Evolutionary conservation across 345 rosid species (phyloP).

Genomic region (Euclidium syriacum): DNA sequence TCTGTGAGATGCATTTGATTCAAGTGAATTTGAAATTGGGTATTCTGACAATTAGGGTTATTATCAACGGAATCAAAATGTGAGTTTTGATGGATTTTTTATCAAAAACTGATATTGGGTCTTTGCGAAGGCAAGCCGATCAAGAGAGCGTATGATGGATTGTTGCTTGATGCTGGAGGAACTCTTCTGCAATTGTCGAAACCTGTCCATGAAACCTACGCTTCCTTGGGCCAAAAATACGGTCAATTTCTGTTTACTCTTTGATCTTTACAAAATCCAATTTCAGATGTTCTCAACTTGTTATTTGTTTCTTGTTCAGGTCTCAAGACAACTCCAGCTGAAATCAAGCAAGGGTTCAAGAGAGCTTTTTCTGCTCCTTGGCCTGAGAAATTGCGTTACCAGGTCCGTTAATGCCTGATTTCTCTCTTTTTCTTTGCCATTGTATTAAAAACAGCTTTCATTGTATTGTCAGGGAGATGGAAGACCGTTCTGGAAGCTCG

Average conservation of each 20-base stretch:
- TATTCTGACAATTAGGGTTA: neutral
- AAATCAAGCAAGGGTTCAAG: slow-evolving; percentile 76
- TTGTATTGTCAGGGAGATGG: slow-evolving; percentile 67
- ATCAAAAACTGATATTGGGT: neutral
- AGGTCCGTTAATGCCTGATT: slow-evolving; percentile 37
- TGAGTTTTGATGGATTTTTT: neutral
- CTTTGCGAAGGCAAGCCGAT: slow-evolving; percentile 28
- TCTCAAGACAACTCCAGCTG: slow-evolving; percentile 53
- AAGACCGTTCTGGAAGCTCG: slow-evolving; percentile 76
- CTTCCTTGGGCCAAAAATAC: slow-evolving; percentile 69
- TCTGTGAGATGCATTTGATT: slow-evolving; percentile 7
- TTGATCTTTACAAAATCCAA: neutral
- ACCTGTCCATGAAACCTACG: slow-evolving; percentile 78
- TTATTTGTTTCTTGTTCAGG: slow-evolving; percentile 34
- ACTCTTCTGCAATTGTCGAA: slow-evolving; percentile 72
- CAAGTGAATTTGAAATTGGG: neutral
- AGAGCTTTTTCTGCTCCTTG: slow-evolving; percentile 78
- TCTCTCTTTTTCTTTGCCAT: neutral
- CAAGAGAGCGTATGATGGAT: slow-evolving; percentile 61
- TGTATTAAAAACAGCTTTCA: neutral
- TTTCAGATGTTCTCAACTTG: neutral
- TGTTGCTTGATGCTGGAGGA: slow-evolving; percentile 86
- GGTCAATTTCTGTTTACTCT: slow-evolving; percentile 41
- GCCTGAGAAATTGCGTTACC: slow-evolving; percentile 81
- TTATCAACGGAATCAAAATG: neutral